Conservation (phyloP, 73 alveolate species). For the Urostyla sp. region DNA sequence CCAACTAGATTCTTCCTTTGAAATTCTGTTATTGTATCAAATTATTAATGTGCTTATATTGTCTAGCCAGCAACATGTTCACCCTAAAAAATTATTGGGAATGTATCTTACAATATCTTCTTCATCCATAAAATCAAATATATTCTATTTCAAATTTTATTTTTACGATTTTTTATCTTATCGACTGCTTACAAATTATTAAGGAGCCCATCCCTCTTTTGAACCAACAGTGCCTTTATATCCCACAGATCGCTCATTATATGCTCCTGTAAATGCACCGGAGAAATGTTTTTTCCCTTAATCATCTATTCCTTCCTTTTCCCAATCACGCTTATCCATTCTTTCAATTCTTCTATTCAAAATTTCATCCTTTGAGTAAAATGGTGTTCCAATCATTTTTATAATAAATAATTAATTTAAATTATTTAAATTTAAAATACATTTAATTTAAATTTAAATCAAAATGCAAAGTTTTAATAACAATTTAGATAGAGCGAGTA, state of each 20-base stretch:
- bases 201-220: constrained; percentile 43
- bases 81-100: neutral
- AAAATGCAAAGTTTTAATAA: neutral
- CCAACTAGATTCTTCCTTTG: too few species aligned
- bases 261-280: constrained; percentile 60
- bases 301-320: constrained; percentile 47
- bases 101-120: constrained; percentile 37
- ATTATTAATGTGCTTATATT: constrained; percentile 22
- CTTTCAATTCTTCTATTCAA: constrained; percentile 12
- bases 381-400: constrained; percentile 47
- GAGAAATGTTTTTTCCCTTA: constrained; percentile 45
- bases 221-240: constrained; percentile 58
- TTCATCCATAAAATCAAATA: constrained; percentile 55
- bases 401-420: neutral
- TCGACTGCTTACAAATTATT: constrained; percentile 32
- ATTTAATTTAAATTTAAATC: neutral
- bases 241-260: constrained; percentile 49
- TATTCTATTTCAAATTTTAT: neutral
- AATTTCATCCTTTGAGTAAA: constrained; percentile 24
- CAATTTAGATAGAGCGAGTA: too few species aligned
- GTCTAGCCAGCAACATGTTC: constrained; percentile 38
- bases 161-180: neutral
- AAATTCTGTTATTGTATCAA: too few species aligned
- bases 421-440: neutral
- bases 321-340: constrained; percentile 47